A percentile compares a stretch with the other conserved stretches of the same genome.
These are phyloP conservation scores for Colletotrichum liaoningense DNA, from an alignment of 2,329 filamentous ascomycete species.

Conservation along the genomic window DNA sequence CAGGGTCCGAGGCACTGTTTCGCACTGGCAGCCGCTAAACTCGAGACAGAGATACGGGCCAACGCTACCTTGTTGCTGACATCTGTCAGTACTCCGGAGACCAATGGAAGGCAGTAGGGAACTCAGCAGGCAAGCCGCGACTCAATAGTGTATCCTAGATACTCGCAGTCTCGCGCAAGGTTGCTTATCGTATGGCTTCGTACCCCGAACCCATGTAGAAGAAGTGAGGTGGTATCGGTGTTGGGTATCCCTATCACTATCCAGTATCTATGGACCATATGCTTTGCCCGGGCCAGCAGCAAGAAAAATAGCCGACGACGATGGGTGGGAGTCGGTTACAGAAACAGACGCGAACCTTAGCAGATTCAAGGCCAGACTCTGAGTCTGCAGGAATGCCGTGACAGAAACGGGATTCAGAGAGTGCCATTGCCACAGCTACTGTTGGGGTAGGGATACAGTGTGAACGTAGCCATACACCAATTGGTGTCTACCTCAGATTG, in stretches of 20 bases:
- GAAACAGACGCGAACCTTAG: neutral
- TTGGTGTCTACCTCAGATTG: neutral
- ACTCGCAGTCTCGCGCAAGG: neutral
- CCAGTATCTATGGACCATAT: neutral
- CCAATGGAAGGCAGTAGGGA: too few species aligned
- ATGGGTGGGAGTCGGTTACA: constrained; percentile 4
- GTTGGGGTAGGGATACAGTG: neutral
- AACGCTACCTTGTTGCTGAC: neutral
- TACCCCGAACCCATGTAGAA: neutral
- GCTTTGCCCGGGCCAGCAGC: neutral
- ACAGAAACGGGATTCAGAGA: neutral
- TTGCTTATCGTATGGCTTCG: neutral
- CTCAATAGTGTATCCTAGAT: neutral
- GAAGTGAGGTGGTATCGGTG: neutral
- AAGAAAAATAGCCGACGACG: constrained; percentile 3
- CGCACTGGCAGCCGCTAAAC: neutral
- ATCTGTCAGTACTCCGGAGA: neutral
- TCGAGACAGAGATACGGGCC: constrained; percentile 4
- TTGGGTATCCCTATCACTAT: too few species aligned
- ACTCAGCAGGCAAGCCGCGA: too few species aligned
- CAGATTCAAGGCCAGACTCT: neutral
- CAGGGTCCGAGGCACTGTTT: constrained; percentile 34
- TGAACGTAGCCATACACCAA: neutral
- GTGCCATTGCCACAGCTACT: neutral
- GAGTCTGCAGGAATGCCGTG: neutral